Conservation (phyloP, 768 basidiomycete genomes). For the Astraeus odoratus region DNA sequence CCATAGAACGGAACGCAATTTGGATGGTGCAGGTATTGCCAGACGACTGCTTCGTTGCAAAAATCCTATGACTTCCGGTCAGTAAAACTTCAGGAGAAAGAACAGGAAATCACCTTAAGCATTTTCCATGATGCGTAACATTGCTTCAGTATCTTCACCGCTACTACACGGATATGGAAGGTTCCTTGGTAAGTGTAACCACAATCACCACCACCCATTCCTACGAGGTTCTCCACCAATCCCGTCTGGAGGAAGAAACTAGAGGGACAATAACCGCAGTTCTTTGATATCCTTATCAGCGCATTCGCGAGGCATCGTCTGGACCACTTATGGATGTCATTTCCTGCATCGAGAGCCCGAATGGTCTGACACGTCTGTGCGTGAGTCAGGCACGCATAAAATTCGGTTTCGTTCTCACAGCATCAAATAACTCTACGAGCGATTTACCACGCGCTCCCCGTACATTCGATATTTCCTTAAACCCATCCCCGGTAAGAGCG, state of each 20-base stretch:
- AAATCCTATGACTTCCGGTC: conserved; percentile 12
- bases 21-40: conserved; percentile 28
- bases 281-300: conserved; percentile 15
- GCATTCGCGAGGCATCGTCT: conserved; percentile 12
- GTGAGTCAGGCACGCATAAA: too few relatives aligned
- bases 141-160: conserved; percentile 17
- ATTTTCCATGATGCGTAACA: background rate
- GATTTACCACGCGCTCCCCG: background rate
- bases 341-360: conserved; percentile 18
- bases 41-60: conserved; percentile 27
- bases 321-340: conserved; percentile 13
- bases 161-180: conserved; percentile 17
- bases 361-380: too few relatives aligned
- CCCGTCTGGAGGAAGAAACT: conserved; percentile 7
- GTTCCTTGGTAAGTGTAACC: conserved; percentile 17
- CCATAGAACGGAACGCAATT: conserved; percentile 33
- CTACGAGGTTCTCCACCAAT: conserved; percentile 5
- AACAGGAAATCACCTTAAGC: conserved; percentile 12
- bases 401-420: too few relatives aligned
- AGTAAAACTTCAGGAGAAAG: background rate
- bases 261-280: conserved; percentile 14
- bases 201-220: conserved; percentile 13
- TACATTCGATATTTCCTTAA: conserved; percentile 2
- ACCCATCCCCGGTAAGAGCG: conserved; percentile 7
- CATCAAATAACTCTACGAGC: conserved; percentile 20